These are phyloP conservation scores for Linnemannia exigua DNA, from an alignment of 192 early-diverging fungal genomes.

Conservation along the genomic window DNA sequence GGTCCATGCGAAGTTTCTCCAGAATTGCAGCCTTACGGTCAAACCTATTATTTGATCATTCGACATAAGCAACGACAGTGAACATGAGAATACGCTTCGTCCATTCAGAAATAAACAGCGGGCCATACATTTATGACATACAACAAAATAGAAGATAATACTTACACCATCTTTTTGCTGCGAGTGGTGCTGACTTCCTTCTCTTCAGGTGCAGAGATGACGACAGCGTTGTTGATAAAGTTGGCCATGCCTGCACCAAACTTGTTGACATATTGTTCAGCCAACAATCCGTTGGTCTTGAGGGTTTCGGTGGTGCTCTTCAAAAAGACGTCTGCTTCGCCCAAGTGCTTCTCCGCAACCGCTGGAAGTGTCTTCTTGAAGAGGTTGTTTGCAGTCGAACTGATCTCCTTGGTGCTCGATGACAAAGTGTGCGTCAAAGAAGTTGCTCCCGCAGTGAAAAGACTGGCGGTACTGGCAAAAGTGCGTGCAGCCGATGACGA, in stretches of 20 bases:
- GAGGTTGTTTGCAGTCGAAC: conserved; percentile 42
- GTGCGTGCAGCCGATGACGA: conserved; percentile 2
- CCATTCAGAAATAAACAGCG: background rate
- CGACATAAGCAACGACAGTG: background rate
- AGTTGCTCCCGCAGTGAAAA: conserved; percentile 31
- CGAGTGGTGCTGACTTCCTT: conserved; percentile 14
- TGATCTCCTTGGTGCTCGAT: conserved; percentile 36
- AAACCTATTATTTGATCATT: conserved; percentile 36
- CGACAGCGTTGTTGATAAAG: conserved; percentile 59
- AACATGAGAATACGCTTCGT: background rate
- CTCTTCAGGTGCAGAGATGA: conserved; percentile 56
- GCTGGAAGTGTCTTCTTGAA: conserved; percentile 42
- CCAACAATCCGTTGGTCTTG: conserved; percentile 59
- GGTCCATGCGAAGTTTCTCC: conserved; percentile 59
- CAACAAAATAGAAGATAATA: background rate
- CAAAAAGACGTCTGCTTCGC: conserved; percentile 38
- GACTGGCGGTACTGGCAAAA: conserved; percentile 38
- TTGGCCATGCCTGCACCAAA: conserved; percentile 61
- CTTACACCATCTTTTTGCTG: conserved; percentile 50
- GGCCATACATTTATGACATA: no score
- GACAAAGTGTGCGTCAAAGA: conserved; percentile 33
- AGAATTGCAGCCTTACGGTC: conserved; percentile 63
- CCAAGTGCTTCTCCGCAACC: conserved; percentile 38
- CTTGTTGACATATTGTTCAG: conserved; percentile 67
- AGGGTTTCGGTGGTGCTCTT: conserved; percentile 50